phyloP scores from a whole-genome alignment of 345 rosid genomes.

The Rhizophora mangle region DNA sequence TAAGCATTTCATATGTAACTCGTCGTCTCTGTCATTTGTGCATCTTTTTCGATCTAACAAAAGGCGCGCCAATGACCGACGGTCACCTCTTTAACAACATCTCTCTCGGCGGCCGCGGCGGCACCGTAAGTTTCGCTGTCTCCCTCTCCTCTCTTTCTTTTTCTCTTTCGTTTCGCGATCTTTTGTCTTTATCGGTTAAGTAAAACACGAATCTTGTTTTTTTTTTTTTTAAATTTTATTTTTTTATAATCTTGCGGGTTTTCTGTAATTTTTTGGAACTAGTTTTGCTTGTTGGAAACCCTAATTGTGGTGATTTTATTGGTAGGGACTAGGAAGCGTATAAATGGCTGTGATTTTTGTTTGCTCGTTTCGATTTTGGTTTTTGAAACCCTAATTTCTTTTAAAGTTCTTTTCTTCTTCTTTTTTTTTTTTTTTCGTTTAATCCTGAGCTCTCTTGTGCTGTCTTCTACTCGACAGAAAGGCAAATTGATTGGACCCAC shows the following conservation, averaged over 20 bases:
- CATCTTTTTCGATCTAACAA: background rate
- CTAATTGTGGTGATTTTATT: background rate
- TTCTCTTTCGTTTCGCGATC: background rate
- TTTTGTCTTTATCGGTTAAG: background rate
- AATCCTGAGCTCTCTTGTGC: background rate
- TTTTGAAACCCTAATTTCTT: background rate
- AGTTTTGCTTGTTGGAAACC: background rate
- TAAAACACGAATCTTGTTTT: background rate
- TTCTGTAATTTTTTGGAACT: background rate
- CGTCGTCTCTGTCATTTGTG: background rate
- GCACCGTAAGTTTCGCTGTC: constrained; percentile 43
- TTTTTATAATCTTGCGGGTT: background rate
- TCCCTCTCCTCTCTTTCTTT: background rate
- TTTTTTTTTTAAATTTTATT: background rate
- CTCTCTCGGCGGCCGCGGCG: constrained; percentile 85
- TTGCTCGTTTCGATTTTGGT: background rate
- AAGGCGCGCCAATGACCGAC: constrained; percentile 50
- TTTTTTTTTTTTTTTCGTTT: background rate
- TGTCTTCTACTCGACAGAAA: too few relatives aligned
- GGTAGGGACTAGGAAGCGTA: background rate
- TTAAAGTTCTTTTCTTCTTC: background rate
- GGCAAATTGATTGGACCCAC: too few relatives aligned
- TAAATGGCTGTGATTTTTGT: background rate
- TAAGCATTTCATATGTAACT: too few relatives aligned
- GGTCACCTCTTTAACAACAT: constrained; percentile 74